Percentiles rank a stretch among this genome's conserved stretches.
Evolutionary conservation across 495 filamentous ascomycete genomes (phyloP).

Genomic region (Echria macrotheca): DNA sequence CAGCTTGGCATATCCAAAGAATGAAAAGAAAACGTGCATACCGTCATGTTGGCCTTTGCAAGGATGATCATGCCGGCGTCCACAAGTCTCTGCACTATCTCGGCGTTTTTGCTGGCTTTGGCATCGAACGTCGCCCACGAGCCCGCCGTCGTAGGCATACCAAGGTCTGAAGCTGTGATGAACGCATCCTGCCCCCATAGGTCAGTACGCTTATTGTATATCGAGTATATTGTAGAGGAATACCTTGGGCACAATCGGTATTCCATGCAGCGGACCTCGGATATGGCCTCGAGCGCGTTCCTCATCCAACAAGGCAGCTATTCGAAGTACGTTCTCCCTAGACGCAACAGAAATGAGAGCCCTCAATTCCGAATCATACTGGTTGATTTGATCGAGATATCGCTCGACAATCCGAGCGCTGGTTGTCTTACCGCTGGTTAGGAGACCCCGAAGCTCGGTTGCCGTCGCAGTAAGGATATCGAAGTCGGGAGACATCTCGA

Average conservation of each 20-base stretch:
- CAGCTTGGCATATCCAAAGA: background rate
- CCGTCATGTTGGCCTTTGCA: slow-evolving; percentile 42
- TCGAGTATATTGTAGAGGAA: too few relatives aligned
- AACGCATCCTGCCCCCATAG: slow-evolving; percentile 28
- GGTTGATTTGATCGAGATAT: slow-evolving; percentile 47
- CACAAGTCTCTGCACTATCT: slow-evolving; percentile 24
- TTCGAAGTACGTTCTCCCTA: slow-evolving; percentile 33
- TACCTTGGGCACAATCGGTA: slow-evolving; percentile 21
- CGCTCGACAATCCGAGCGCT: slow-evolving; percentile 39
- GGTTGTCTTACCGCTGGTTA: slow-evolving; percentile 29
- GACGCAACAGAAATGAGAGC: slow-evolving; percentile 56
- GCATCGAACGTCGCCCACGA: slow-evolving; percentile 11
- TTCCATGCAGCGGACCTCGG: slow-evolving; percentile 53
- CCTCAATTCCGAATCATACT: slow-evolving; percentile 40
- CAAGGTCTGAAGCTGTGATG: slow-evolving; percentile 31
- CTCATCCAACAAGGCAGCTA: slow-evolving; percentile 48
- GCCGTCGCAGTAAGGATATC: slow-evolving; percentile 36
- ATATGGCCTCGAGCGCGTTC: slow-evolving; percentile 49
- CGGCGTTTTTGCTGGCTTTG: slow-evolving; percentile 11
- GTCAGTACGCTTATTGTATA: background rate
- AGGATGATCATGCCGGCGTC: slow-evolving; percentile 42
- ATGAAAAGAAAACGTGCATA: background rate
- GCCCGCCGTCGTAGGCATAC: slow-evolving; percentile 43
- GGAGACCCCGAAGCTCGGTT: slow-evolving; percentile 29
- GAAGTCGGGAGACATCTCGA: slow-evolving; percentile 7